Conservation (phyloP, 306 rosid genomes). For the Acacia acuminata region DNA sequence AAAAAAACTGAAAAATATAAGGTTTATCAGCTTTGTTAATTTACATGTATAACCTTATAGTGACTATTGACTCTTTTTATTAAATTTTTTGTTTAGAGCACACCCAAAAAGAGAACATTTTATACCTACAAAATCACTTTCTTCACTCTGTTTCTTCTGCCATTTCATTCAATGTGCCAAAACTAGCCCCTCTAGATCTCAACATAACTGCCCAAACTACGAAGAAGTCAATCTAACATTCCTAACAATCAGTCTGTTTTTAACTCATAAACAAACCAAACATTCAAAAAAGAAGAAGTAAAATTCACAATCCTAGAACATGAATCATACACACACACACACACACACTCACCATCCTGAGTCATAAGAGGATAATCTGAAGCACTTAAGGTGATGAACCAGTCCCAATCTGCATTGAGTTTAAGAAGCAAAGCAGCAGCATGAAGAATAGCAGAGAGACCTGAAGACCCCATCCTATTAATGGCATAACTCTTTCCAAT, state of each 20-base stretch:
- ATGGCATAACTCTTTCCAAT: slow-evolving; percentile 62
- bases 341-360: slow-evolving; percentile 60
- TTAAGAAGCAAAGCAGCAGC: slow-evolving; percentile 75
- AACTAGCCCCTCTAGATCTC: not conserved
- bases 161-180: not conserved
- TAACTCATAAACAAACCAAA: not conserved
- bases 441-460: slow-evolving; percentile 66
- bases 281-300: not conserved
- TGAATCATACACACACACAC: not conserved
- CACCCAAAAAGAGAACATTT: not conserved
- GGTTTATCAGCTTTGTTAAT: not conserved
- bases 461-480: slow-evolving; percentile 66
- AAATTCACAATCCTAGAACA: not conserved
- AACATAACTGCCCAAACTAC: not conserved
- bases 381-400: slow-evolving; percentile 71
- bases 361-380: slow-evolving; percentile 72
- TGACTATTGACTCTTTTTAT: no score
- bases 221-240: slow-evolving; percentile 3
- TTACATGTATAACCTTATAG: not conserved
- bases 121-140: not conserved
- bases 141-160: not conserved
- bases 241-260: not conserved
- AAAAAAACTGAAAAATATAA: no score
- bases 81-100: not conserved
- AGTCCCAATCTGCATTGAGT: slow-evolving; percentile 67